Percentiles rank a stretch among this genome's conserved stretches.
phyloP scores from a whole-genome alignment of 2,329 filamentous ascomycete genomes.

The Cladophialophora yegresii region DNA sequence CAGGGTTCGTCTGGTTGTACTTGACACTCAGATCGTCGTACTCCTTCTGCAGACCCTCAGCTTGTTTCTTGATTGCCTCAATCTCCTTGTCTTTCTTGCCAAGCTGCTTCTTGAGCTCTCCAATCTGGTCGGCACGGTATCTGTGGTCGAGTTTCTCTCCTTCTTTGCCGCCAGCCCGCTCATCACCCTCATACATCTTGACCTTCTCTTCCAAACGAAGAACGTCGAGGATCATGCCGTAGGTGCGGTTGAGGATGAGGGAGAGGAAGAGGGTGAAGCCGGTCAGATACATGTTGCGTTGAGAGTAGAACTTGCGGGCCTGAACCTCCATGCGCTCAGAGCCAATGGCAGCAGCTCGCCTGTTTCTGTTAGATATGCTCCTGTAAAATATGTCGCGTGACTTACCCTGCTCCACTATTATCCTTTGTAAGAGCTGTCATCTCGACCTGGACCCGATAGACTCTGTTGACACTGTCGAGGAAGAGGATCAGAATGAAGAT shows the following conservation, averaged over 20 bases:
- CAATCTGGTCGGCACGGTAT: constrained; percentile 71
- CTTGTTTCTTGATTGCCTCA: constrained; percentile 88
- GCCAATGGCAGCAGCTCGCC: constrained; percentile 72
- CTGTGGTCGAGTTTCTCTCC: constrained; percentile 70
- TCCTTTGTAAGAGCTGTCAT: constrained; percentile 71
- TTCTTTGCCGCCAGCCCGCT: constrained; percentile 63
- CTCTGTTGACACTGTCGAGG: constrained; percentile 91
- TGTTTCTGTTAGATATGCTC: constrained; percentile 15
- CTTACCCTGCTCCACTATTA: constrained; percentile 55
- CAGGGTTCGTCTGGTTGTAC: constrained; percentile 59
- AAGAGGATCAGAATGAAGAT: constrained; percentile 99
- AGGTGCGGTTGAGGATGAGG: constrained; percentile 95
- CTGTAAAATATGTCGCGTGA: constrained; percentile 25
- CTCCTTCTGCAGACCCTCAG: constrained; percentile 76
- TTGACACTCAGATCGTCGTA: constrained; percentile 85
- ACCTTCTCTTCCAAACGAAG: constrained; percentile 91
- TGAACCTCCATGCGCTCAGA: constrained; percentile 97
- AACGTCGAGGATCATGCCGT: constrained; percentile 92
- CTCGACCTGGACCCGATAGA: constrained; percentile 95
- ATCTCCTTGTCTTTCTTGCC: constrained; percentile 79
- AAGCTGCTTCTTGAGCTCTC: constrained; percentile 71
- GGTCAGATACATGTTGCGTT: constrained; percentile 99
- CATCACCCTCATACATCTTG: constrained; percentile 74
- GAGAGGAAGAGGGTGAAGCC: constrained; percentile 99
- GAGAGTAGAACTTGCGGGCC: constrained; percentile 99